Base-by-base conservation (phyloP, 768 basidiomycete species). In the Mycena crocata region DNA sequence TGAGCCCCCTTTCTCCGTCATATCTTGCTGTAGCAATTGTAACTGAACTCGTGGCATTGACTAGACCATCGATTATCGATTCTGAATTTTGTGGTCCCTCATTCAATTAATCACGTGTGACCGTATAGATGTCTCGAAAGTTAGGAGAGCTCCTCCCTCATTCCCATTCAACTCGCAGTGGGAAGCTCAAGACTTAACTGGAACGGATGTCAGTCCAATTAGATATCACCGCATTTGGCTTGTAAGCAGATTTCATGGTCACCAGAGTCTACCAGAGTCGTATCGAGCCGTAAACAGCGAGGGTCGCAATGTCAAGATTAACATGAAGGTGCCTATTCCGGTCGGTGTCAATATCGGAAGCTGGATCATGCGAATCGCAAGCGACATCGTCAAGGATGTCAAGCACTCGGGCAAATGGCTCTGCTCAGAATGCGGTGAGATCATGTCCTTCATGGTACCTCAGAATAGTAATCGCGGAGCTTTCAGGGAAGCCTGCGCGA, bases 391-490 rank as follows among this genome's bases (percentile, higher is more conserved):
- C 15, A 52, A 30, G 15, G 64, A 65, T 21, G 30, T 59, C 24
- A 65, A 65, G 35, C 57, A 65, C 26, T 59, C 64, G 12, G 64
- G 57, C 1, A 59, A 59, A 39, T 65, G 64, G 57, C 34, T 26
- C 13, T 65, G 64, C 35, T 51, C 50, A 3, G 7, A 58, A 52
- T 65, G 64, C 23, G 64, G 64, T 65, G 39, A 44, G 63, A 32
- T 21, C 7, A 42, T 24, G 2, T 32, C 15, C 13, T 35, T 8
- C 1, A 3, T 2, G n/a, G 3, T 6, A 19, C 15, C 10, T 10
- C 39, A 3, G 34, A 15, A 1, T 12, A 5, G 10, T 35, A 28
- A 28, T 49, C 15, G 46, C 17, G 5, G 26, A 23, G 23, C 24
- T 24, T 42, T 13, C 39, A 65, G 57, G 64, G 15, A 58, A 65